Evolutionary conservation across 257 asterid genomes (phyloP).

Genomic region (Rauvolfia tetraphylla): DNA sequence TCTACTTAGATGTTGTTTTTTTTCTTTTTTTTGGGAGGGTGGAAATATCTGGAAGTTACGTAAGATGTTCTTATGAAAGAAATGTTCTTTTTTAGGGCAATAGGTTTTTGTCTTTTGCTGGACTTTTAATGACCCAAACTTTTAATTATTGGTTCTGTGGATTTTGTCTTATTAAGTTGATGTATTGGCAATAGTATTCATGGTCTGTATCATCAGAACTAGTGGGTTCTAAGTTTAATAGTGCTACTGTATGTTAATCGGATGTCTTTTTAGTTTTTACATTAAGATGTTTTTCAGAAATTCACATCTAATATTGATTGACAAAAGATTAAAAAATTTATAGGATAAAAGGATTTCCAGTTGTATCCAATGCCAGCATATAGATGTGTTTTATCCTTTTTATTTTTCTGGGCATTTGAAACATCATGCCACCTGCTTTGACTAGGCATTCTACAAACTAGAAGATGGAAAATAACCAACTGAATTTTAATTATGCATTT

Average conservation of each 20-base stretch:
- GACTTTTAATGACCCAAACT: not conserved
- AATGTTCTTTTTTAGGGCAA: not conserved
- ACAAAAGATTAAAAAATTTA: not conserved
- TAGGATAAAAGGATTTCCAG: not conserved
- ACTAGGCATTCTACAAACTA: not conserved
- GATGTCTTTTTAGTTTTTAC: not conserved
- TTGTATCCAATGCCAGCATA: not conserved
- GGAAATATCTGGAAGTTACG: too few species aligned
- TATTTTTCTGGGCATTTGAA: not conserved
- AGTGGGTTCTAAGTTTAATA: not conserved
- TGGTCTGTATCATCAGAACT: not conserved
- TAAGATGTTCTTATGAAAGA: not conserved
- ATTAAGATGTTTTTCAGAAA: not conserved
- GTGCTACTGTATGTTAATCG: not conserved
- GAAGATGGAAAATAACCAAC: not conserved
- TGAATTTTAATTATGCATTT: not conserved
- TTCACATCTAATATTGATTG: not conserved
- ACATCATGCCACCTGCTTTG: not conserved
- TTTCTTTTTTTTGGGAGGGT: too few species aligned
- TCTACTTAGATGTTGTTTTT: not conserved
- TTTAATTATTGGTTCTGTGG: not conserved
- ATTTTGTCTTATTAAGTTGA: not conserved
- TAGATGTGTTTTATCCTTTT: not conserved
- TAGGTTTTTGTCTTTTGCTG: not conserved
- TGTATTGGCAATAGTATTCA: not conserved